Percentiles rank a stretch among this genome's conserved stretches.
Conservation (phyloP, 192 early-diverging fungal species). For the Coemansia nantahalensis region DNA sequence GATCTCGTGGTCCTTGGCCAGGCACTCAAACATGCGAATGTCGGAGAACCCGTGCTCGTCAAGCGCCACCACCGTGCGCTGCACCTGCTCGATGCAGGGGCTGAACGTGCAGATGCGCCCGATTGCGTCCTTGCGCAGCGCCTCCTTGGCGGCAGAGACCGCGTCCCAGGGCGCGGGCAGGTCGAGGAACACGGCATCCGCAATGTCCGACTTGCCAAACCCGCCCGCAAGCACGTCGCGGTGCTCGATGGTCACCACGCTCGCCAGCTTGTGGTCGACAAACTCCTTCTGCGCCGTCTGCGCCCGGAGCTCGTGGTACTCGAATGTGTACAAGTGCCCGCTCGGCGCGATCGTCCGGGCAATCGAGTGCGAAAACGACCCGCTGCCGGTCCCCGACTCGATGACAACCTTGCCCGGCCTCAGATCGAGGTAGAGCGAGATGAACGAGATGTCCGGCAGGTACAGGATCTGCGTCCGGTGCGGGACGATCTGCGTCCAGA, state of each 20-base stretch:
- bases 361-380: conserved; percentile 97
- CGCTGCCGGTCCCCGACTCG: conserved; percentile 92
- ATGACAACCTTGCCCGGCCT: conserved; percentile 81
- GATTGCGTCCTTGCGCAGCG: conserved; percentile 74
- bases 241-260: conserved; percentile 70
- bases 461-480: conserved; percentile 98
- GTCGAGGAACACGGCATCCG: conserved; percentile 93
- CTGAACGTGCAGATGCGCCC: conserved; percentile 93
- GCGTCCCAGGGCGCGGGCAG: conserved; percentile 97
- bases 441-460: conserved; percentile 90
- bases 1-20: conserved; percentile 77
- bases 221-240: conserved; percentile 78
- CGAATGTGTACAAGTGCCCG: conserved; percentile 91
- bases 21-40: conserved; percentile 92
- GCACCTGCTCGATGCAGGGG: conserved; percentile 96
- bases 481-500: conserved; percentile 90
- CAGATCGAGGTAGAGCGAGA: conserved; percentile 77
- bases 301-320: conserved; percentile 84
- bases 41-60: conserved; percentile 85
- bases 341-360: conserved; percentile 81
- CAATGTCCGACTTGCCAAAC: conserved; percentile 70
- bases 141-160: conserved; percentile 75
- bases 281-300: conserved; percentile 73
- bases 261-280: conserved; percentile 65
- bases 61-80: conserved; percentile 71